Evolutionary conservation across 2,329 filamentous ascomycete species (phyloP), one percentile per base, ranked within the genome.

Genomic region (Ceratocystis colombiana): DNA sequence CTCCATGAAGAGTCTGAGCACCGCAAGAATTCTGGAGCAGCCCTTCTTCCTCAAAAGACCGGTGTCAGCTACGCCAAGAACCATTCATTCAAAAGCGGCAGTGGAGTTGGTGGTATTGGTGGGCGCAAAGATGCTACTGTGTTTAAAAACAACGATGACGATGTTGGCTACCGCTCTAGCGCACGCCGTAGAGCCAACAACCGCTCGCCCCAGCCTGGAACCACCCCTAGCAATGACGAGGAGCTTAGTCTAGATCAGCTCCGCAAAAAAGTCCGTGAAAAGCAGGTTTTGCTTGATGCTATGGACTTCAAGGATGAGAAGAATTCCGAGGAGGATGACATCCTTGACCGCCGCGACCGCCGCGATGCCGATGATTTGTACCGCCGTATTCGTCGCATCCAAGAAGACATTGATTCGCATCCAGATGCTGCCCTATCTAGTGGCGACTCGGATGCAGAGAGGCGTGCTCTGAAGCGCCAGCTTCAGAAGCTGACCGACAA

Each of bases 61-160:
- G 94, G 94, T n/a, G 92, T 99, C 20, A 97, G 93, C 77, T 97
- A 97, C 72, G 82, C 97, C 71, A 99, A 99, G 77, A 92, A 85
- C 66, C 93, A 96, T 71, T 99, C 94, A 0, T 96, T 99, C 80
- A 85, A 87, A 67, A 50, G 37, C 22, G 64, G 64, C 46, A 84
- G 85, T 17, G 80, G 80, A 28, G 81, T 81, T 33, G 81, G 80
- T 45, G 77, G 81, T 62, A 79, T 79, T 57, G 78, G 78, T 57
- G 83, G 83, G 46, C 88, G 92, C 62, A 97, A 97, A 75, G 94
- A 99, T 77, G 94, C 89, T 2, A 99, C 94, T 0, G 88, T 97
- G 2, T 99, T 93, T 77, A 93, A 95, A 73, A 96, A 97, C 73
- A 94, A 97, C 70, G 91, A 96, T 71, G 90, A 96, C 71, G 88